These are phyloP conservation scores for Shiraia sp. DNA, from an alignment of 2,329 filamentous ascomycete genomes.

Conservation along the genomic window DNA sequence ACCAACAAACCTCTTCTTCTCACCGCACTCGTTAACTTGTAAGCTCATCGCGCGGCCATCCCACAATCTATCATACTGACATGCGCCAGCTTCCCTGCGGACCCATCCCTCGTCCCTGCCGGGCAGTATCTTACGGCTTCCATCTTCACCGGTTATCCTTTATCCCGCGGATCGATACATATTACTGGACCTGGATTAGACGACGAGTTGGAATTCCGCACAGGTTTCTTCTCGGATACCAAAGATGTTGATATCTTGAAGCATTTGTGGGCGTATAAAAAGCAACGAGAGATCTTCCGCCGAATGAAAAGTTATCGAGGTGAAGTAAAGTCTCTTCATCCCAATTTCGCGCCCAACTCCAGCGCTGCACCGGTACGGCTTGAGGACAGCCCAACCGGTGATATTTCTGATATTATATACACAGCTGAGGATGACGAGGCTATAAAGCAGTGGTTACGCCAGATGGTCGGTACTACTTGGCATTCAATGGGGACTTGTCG, in stretches of 20 bases:
- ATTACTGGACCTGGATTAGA: slow-evolving; percentile 53
- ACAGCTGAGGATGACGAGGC: slow-evolving; percentile 53
- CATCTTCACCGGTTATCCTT: slow-evolving; percentile 62
- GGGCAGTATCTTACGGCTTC: slow-evolving; percentile 58
- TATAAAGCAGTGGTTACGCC: slow-evolving; percentile 50
- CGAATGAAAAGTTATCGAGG: slow-evolving; percentile 57
- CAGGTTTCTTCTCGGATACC: slow-evolving; percentile 59
- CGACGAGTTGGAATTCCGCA: slow-evolving; percentile 59
- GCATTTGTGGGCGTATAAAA: slow-evolving; percentile 67
- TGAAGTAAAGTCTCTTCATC: slow-evolving; percentile 45
- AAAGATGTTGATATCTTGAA: slow-evolving; percentile 62
- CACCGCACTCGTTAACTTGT: slow-evolving; percentile 44
- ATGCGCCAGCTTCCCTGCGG: slow-evolving; percentile 31
- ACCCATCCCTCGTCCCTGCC: slow-evolving; percentile 33
- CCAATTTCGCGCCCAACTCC: slow-evolving; percentile 20
- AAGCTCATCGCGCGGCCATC: slow-evolving; percentile 8
- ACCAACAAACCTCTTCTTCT: slow-evolving; percentile 56
- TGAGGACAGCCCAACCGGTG: slow-evolving; percentile 29
- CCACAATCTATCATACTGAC: slow-evolving; percentile 1
- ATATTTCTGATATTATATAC: slow-evolving; percentile 52
- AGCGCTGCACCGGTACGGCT: slow-evolving; percentile 50
- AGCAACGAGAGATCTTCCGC: slow-evolving; percentile 63
- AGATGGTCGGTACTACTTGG: slow-evolving; percentile 47
- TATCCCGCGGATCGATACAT: slow-evolving; percentile 64
- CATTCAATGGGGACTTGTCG: slow-evolving; percentile 39